Base-by-base conservation (phyloP, 1,284 basidiomycete genomes). In the Albatrellus sp. region DNA sequence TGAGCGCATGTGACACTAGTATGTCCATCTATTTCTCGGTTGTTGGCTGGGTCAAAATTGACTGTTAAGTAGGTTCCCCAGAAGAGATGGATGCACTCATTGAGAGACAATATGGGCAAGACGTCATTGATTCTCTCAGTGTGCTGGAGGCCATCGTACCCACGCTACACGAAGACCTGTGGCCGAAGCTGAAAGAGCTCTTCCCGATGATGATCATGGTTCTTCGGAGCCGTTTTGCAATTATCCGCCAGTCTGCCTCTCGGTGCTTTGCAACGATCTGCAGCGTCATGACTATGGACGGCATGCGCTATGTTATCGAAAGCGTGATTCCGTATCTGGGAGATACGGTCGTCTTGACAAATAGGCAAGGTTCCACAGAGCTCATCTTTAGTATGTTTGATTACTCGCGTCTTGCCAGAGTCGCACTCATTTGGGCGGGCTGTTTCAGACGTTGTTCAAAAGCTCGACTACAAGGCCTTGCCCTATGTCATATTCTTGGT, bases 401-500 rank as follows among this genome's bases (percentile, higher is more conserved):
- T 17, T 13, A 32, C 20, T 36, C 16, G 4, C 24, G 2, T 36
- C 29, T 17, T n/a, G 35, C 14, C 42, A 14, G 36, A 28, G 24
- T 42, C 42, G 36, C 20, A 47, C 55, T 14, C 54, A 45, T 39
- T 31, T 42, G 11, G 29, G 5, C 38, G 5, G 16, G 19, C 40
- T 38, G 49, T 43, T 37, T 4, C 55, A 94, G 91, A 93, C 57
- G 83, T 98, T 48, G 89, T 98, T 37, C 85, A 92, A 56, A 75
- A 77, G 49, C 76, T 98, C 39, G 93, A 98, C 55, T 80, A 97
- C 64, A 94, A 94, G 61, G 85, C 93, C 13, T 66, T 99, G 40
- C 94, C 96, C 5, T 99, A 98, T 60, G 88, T 98, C 17, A 87
- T 98, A 52, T 98, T 99, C 67, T 73, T 98, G 61, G 80, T 99